Conservation (phyloP, 164 flowering plant genomes). For the Chloranthus sessilifolius region DNA sequence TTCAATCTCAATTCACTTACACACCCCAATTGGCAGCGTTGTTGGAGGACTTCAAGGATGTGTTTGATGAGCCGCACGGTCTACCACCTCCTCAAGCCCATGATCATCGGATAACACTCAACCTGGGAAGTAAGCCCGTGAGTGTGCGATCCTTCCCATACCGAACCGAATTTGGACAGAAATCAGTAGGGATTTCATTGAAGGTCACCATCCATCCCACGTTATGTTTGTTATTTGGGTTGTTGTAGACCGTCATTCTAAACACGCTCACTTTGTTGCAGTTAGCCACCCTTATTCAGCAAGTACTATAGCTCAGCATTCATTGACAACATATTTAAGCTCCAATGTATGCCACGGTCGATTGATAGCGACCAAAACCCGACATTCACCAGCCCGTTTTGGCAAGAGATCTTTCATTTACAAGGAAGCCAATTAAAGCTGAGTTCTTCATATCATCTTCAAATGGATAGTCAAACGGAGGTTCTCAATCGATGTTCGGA, state of each 20-base stretch:
- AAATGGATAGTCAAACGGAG: conserved; percentile 4
- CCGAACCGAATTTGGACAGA: background rate
- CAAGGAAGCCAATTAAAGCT: background rate
- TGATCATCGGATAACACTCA: background rate
- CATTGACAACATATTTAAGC: background rate
- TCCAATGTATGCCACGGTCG: background rate
- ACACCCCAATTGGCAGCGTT: background rate
- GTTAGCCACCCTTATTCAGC: background rate
- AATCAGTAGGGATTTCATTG: background rate
- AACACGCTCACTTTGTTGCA: background rate
- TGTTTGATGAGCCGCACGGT: background rate
- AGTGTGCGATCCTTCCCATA: background rate
- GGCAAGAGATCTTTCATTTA: background rate
- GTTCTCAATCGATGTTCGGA: conserved; percentile 2
- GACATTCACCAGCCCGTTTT: background rate
- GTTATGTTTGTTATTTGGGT: background rate
- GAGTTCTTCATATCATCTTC: conserved; percentile 2
- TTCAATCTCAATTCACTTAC: background rate
- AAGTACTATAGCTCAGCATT: background rate
- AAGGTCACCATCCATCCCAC: background rate
- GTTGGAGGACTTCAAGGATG: background rate
- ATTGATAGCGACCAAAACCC: background rate
- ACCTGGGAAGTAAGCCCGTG: background rate
- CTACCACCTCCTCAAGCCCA: background rate
- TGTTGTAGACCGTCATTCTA: background rate